Percentiles rank a stretch among this genome's conserved stretches.
phyloP scores from a whole-genome alignment of 2,329 filamentous ascomycete genomes.

The Macroventuria anomochaeta region DNA sequence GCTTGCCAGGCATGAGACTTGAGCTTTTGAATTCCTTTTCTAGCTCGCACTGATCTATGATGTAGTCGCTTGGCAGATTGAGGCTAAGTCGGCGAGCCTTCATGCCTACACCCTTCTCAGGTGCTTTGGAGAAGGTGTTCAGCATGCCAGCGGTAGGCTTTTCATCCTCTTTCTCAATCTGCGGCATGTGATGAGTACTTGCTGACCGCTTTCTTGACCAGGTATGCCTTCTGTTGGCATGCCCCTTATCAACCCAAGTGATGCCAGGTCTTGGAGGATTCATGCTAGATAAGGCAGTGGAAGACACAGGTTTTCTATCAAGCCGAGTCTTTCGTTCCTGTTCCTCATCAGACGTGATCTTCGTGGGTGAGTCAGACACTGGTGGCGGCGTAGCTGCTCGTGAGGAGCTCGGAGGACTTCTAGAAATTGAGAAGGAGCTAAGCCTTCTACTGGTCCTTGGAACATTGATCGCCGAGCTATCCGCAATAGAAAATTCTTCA shows the following conservation, averaged over 20 bases:
- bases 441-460: constrained; percentile 38
- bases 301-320: constrained; percentile 36
- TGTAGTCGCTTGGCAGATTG: constrained; percentile 75
- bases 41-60: constrained; percentile 72
- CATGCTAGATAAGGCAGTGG: constrained; percentile 41
- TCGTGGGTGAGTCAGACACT: constrained; percentile 45
- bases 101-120: constrained; percentile 74
- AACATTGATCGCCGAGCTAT: constrained; percentile 28
- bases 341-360: constrained; percentile 35
- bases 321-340: constrained; percentile 18
- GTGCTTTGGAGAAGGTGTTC: constrained; percentile 51
- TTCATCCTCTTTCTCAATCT: constrained; percentile 30
- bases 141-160: constrained; percentile 43
- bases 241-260: constrained; percentile 38
- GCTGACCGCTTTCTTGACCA: constrained; percentile 45
- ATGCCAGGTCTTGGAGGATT: constrained; percentile 34
- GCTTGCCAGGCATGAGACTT: constrained; percentile 72
- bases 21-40: constrained; percentile 70
- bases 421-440: constrained; percentile 49
- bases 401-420: constrained; percentile 47
- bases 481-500: background rate
- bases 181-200: constrained; percentile 46
- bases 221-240: constrained; percentile 27
- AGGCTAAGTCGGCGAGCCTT: constrained; percentile 81
- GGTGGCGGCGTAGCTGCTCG: constrained; percentile 46